Evolutionary conservation across 208 protist genomes (phyloP).

Genomic region (Trypanosoma boissoni): DNA sequence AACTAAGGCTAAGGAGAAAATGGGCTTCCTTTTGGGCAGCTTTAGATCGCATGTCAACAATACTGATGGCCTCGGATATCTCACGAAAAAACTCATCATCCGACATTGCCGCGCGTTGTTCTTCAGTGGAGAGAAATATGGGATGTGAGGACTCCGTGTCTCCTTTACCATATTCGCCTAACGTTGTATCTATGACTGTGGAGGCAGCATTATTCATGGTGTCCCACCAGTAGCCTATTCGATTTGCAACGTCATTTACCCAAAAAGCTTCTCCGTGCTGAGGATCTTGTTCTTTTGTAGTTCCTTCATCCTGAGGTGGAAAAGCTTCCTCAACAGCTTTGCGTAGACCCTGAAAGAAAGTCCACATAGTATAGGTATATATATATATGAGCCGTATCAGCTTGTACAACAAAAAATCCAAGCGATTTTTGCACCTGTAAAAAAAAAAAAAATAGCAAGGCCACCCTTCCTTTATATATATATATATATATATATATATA

Average conservation of each 20-base stretch:
- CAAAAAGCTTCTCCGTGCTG: background rate
- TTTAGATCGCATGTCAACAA: constrained; percentile 25
- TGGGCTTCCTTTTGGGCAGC: constrained; percentile 37
- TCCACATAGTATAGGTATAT: constrained; percentile 7
- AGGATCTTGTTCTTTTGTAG: background rate
- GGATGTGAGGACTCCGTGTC: constrained; percentile 25
- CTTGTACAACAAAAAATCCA: background rate
- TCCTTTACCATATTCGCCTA: constrained; percentile 14
- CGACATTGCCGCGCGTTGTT: constrained; percentile 24
- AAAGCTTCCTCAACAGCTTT: constrained; percentile 2
- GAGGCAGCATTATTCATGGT: constrained; percentile 36
- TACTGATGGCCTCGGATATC: constrained; percentile 38
- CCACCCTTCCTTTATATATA: background rate
- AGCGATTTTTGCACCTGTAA: background rate
- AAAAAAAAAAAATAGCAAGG: constrained; percentile 5
- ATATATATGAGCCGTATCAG: background rate
- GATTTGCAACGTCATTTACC: constrained; percentile 18
- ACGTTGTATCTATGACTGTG: constrained; percentile 25
- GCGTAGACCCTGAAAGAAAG: constrained; percentile 10
- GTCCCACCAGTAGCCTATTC: constrained; percentile 22
- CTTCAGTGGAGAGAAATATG: constrained; percentile 32
- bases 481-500: constrained; percentile 1
- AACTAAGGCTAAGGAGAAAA: constrained; percentile 52
- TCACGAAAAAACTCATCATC: constrained; percentile 32
- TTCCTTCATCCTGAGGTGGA: background rate